Evolutionary conservation across 345 rosid species (phyloP).

Genomic region (Lepidium africanum): DNA sequence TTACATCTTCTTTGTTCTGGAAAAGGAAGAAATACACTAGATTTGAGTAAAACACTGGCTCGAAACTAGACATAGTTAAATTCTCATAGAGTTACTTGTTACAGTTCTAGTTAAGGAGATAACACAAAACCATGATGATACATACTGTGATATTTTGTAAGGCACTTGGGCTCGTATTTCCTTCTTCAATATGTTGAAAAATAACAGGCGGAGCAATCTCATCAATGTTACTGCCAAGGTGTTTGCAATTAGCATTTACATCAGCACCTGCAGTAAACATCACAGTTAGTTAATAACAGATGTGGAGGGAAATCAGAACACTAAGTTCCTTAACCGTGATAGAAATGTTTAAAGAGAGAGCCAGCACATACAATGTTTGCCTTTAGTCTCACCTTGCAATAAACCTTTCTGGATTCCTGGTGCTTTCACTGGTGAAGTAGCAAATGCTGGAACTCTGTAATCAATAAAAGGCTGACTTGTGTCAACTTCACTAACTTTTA

Average conservation of each 20-base stretch:
- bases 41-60: background rate
- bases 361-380: slow-evolving; percentile 9
- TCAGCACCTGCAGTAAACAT: slow-evolving; percentile 41
- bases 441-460: slow-evolving; percentile 20
- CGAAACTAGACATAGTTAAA: background rate
- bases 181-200: slow-evolving; percentile 26
- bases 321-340: slow-evolving; percentile 21
- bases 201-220: slow-evolving; percentile 30
- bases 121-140: slow-evolving; percentile 4
- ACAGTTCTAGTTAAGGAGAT: background rate
- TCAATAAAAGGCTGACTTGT: slow-evolving; percentile 31
- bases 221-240: slow-evolving; percentile 28
- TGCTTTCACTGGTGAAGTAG: slow-evolving; percentile 32
- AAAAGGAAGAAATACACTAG: background rate
- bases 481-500: slow-evolving; percentile 37
- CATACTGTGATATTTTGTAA: slow-evolving; percentile 40
- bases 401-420: slow-evolving; percentile 26
- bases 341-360: slow-evolving; percentile 26
- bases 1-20: slow-evolving; percentile 20
- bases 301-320: background rate
- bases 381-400: slow-evolving; percentile 32
- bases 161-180: slow-evolving; percentile 24
- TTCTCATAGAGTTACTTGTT: background rate
- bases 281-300: slow-evolving; percentile 5
- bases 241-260: slow-evolving; percentile 27